phyloP scores from a whole-genome alignment of 345 rosid genomes.

The Gossypium turneri region DNA sequence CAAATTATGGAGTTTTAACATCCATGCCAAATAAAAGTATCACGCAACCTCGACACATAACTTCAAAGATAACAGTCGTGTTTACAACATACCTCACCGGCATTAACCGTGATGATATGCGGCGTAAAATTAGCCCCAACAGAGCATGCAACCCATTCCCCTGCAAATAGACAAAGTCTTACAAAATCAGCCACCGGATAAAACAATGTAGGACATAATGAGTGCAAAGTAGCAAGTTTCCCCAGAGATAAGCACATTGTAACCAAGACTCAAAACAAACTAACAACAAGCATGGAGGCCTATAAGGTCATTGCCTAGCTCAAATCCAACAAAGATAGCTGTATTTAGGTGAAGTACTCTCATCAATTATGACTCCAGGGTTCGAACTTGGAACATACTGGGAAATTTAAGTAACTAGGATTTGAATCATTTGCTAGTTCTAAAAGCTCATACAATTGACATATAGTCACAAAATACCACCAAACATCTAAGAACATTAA shows the following conservation, averaged over 20 bases:
- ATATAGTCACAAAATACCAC: constrained; percentile 14
- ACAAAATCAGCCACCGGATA: constrained; percentile 18
- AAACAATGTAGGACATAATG: not conserved
- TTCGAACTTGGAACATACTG: too few species aligned
- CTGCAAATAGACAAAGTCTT: constrained; percentile 35
- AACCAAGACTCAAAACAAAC: not conserved
- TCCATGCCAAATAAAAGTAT: not conserved
- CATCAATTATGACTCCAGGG: too few species aligned
- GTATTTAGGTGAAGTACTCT: too few species aligned
- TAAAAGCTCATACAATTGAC: not conserved
- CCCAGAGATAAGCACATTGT: not conserved
- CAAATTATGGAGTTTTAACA: not conserved
- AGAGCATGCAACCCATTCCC: constrained; percentile 86
- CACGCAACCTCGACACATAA: not conserved
- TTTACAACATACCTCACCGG: constrained; percentile 75
- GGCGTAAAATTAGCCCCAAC: constrained; percentile 96
- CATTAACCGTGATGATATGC: constrained; percentile 76
- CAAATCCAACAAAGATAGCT: not conserved
- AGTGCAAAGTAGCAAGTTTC: not conserved
- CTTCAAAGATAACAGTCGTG: not conserved
- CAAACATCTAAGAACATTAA: constrained; percentile 1
- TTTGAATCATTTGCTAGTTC: not conserved
- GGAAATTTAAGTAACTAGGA: not conserved
- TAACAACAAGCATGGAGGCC: not conserved
- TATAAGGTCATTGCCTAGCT: not conserved